A percentile compares a stretch with the other conserved stretches of the same genome.
phyloP scores from a whole-genome alignment of 805 yeast species.

The Hanseniaspora pseudoguilliermondii region DNA sequence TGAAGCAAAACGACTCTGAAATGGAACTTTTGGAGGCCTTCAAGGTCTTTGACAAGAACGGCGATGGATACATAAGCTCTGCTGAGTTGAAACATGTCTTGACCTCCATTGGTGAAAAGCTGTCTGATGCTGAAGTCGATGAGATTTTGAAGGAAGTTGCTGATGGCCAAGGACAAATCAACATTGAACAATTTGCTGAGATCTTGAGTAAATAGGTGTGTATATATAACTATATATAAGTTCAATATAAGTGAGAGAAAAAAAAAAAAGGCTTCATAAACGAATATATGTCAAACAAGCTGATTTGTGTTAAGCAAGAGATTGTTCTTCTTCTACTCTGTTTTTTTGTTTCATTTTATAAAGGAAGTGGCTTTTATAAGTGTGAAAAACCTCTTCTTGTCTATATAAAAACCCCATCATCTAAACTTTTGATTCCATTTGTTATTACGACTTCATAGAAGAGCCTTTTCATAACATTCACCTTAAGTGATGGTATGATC shows the following conservation, averaged over 20 bases:
- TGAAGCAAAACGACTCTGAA: slow-evolving; percentile 93
- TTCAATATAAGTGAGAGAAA: neutral
- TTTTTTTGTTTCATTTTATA: too few relatives aligned
- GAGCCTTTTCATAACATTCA: too few relatives aligned
- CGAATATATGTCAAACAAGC: neutral
- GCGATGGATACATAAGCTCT: slow-evolving; percentile 92
- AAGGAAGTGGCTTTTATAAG: too few relatives aligned
- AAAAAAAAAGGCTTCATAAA: neutral
- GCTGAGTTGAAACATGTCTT: slow-evolving; percentile 94
- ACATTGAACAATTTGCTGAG: slow-evolving; percentile 91
- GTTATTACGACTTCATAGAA: too few relatives aligned
- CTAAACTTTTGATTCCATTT: too few relatives aligned
- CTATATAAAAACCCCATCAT: too few relatives aligned
- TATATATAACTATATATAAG: neutral
- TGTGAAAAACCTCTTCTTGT: too few relatives aligned
- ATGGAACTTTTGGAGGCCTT: slow-evolving; percentile 96
- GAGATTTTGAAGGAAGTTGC: slow-evolving; percentile 95
- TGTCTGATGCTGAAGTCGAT: slow-evolving; percentile 92
- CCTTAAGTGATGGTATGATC: too few relatives aligned
- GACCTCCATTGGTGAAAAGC: slow-evolving; percentile 93
- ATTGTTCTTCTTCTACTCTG: too few relatives aligned
- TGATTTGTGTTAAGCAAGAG: too few relatives aligned
- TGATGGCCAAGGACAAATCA: slow-evolving; percentile 93
- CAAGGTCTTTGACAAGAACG: slow-evolving; percentile 92
- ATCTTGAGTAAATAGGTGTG: slow-evolving; percentile 55